phyloP scores from a whole-genome alignment of 768 basidiomycete genomes.

The Filobasidium floriforme region DNA sequence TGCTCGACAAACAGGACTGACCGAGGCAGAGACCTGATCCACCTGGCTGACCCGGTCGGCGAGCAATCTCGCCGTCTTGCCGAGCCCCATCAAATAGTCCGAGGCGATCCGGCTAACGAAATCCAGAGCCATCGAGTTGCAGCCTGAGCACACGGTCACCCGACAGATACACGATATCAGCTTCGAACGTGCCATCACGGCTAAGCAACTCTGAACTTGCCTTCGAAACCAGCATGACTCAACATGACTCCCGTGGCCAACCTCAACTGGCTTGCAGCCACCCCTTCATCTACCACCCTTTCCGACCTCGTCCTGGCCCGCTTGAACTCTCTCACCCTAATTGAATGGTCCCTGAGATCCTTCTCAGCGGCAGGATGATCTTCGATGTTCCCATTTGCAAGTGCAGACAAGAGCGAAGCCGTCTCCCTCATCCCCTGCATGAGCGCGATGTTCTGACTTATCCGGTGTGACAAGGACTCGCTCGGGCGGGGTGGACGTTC shows the following conservation, averaged over 20 bases:
- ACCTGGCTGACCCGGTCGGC: background rate
- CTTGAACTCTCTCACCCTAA: slow-evolving; percentile 3
- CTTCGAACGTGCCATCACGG: background rate
- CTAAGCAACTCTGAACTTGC: slow-evolving; percentile 48
- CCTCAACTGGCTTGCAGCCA: slow-evolving; percentile 31
- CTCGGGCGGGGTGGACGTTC: background rate
- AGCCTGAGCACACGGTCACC: slow-evolving; percentile 49
- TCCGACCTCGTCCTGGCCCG: slow-evolving; percentile 27
- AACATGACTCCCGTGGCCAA: slow-evolving; percentile 49
- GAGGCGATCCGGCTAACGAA: slow-evolving; percentile 67
- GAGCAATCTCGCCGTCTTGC: slow-evolving; percentile 53
- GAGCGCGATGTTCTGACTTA: slow-evolving; percentile 6
- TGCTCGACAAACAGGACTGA: background rate
- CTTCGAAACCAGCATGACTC: slow-evolving; percentile 89
- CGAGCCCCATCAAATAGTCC: slow-evolving; percentile 77
- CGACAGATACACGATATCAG: background rate
- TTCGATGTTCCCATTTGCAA: background rate
- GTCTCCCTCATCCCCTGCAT: slow-evolving; percentile 10
- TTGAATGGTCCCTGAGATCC: slow-evolving; percentile 4
- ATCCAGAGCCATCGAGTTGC: slow-evolving; percentile 68
- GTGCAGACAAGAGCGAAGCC: background rate
- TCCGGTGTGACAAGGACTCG: slow-evolving; percentile 3
- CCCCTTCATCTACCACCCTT: slow-evolving; percentile 29
- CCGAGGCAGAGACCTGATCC: background rate
- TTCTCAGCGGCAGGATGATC: background rate